These are phyloP conservation scores for Scheffersomyces segobiensis DNA, from an alignment of 1,139 yeast species.

Conservation along the genomic window DNA sequence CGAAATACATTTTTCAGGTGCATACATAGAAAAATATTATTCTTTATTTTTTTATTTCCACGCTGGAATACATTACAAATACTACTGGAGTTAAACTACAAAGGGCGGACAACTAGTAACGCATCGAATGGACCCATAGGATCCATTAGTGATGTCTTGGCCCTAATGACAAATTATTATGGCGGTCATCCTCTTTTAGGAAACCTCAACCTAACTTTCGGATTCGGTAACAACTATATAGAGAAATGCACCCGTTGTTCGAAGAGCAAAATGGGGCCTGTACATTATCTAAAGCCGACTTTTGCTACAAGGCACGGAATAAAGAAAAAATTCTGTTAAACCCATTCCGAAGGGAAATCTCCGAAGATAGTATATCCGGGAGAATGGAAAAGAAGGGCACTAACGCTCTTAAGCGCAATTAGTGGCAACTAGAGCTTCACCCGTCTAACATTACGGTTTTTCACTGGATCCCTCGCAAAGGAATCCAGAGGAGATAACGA, in stretches of 20 bases:
- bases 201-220: background rate
- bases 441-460: background rate
- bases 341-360: background rate
- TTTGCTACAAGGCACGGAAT: background rate
- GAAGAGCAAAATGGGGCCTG: background rate
- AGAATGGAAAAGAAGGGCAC: background rate
- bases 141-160: background rate
- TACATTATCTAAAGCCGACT: background rate
- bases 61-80: background rate
- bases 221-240: background rate
- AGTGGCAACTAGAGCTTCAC: background rate
- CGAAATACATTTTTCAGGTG: background rate
- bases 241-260: background rate
- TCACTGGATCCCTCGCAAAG: background rate
- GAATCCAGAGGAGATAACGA: background rate
- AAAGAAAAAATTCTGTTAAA: too few species aligned
- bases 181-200: background rate
- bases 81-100: background rate
- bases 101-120: background rate
- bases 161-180: background rate
- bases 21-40: background rate
- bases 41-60: background rate
- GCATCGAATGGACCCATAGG: background rate
- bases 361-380: background rate
- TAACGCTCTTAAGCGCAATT: background rate